Percentiles rank a stretch among this genome's conserved stretches.
These are phyloP conservation scores for Penicillium riverlandense DNA, from an alignment of 495 filamentous ascomycete genomes.

Conservation along the genomic window DNA sequence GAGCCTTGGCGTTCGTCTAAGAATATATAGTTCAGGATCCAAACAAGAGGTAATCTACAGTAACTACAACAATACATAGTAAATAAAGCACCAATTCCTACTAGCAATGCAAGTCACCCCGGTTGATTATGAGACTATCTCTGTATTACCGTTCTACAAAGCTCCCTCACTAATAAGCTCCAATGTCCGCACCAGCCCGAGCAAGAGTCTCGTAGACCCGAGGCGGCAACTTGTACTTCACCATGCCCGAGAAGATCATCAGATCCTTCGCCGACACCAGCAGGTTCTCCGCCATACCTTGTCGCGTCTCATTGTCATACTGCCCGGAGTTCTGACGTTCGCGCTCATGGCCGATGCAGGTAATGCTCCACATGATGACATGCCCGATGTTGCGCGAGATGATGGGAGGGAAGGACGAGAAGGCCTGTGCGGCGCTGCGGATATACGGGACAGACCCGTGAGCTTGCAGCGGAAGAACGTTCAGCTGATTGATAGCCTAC, in stretches of 20 bases:
- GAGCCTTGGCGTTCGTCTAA: slow-evolving; percentile 3
- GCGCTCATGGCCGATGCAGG: slow-evolving; percentile 69
- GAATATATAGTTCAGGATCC: too few relatives aligned
- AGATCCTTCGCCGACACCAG: slow-evolving; percentile 75
- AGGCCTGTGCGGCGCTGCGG: slow-evolving; percentile 66
- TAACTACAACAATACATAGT: too few relatives aligned
- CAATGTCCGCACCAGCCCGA: slow-evolving; percentile 63
- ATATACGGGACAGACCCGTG: slow-evolving; percentile 63
- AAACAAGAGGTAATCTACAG: too few relatives aligned
- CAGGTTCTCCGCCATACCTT: slow-evolving; percentile 60
- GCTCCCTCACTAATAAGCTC: slow-evolving; percentile 38
- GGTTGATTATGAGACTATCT: too few relatives aligned
- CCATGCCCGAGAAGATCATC: slow-evolving; percentile 89
- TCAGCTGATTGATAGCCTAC: slow-evolving; percentile 64
- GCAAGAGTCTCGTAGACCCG: slow-evolving; percentile 77
- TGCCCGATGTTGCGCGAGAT: slow-evolving; percentile 82
- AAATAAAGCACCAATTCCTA: too few relatives aligned
- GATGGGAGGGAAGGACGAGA: slow-evolving; percentile 63
- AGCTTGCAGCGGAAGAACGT: slow-evolving; percentile 70
- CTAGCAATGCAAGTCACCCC: too few relatives aligned
- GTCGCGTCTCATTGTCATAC: slow-evolving; percentile 68
- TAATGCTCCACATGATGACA: slow-evolving; percentile 87
- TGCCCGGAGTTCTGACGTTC: slow-evolving; percentile 54
- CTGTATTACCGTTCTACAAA: neutral
- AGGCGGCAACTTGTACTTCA: slow-evolving; percentile 76